Conservation (phyloP, 2,329 filamentous ascomycete genomes). For the Aaosphaeria arxii region DNA sequence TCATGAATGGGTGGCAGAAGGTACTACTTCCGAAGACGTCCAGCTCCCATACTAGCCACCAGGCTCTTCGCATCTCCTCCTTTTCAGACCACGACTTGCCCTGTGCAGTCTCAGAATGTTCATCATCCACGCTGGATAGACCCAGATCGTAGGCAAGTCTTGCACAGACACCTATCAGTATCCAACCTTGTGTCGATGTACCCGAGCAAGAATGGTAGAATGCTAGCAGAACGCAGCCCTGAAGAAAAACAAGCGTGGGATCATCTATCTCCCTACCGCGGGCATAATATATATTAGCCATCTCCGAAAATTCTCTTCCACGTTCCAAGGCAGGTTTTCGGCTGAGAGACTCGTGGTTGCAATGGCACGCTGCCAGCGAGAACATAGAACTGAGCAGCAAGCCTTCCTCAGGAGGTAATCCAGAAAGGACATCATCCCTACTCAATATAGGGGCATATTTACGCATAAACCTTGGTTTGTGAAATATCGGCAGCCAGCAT, state of each 20-base stretch:
- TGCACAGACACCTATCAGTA: conserved; percentile 1
- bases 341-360: background rate
- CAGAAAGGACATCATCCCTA: background rate
- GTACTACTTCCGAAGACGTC: background rate
- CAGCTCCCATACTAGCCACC: conserved; percentile 2
- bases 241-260: conserved; percentile 1
- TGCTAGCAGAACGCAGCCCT: conserved; percentile 1
- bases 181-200: conserved; percentile 1
- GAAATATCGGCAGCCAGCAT: background rate
- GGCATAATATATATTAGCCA: background rate
- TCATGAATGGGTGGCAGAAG: background rate
- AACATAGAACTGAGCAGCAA: background rate
- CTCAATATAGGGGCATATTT: background rate
- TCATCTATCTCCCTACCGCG: background rate
- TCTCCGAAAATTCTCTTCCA: background rate
- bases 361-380: background rate
- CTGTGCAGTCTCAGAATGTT: background rate
- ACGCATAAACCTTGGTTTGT: background rate
- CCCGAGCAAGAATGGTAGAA: conserved; percentile 2
- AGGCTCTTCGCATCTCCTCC: conserved; percentile 1
- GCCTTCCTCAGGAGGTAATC: background rate
- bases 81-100: conserved; percentile 1
- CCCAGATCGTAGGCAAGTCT: conserved; percentile 2
- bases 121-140: conserved; percentile 1
- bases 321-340: background rate